Evolutionary conservation across 2,329 filamentous ascomycete species (phyloP), one percentile per base, ranked within the genome.

Genomic region (Botrytis fragariae): DNA sequence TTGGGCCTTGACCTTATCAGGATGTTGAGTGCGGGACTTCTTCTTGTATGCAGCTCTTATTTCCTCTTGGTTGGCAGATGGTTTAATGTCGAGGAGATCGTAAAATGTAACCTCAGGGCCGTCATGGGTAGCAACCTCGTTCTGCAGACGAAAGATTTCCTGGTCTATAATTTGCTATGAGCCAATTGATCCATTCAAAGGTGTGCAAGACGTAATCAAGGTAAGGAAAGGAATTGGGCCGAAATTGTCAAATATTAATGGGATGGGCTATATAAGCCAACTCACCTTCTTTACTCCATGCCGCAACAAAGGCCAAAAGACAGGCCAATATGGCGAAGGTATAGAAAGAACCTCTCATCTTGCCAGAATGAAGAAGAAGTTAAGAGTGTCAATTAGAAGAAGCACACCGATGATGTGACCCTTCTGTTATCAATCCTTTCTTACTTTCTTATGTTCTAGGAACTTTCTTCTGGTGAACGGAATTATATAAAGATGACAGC

Each of bases 21-120:
- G 96, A 83, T 99, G 96, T 65, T 98, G 86, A 71, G 89, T 86
- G 76, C 91, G 89, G 63, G 94, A 92, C 84, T 92, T 94, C 84
- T 95, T 94, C 85, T 93, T 93, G 87, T 97, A 97, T 79, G 94
- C 95, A 83, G 96, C 97, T 86, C 91, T 94, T 84, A 99, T 92
- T 75, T 97, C 93, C 76, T 97, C 94, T 77, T 93, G 91, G 78
- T 87, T 92, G 74, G 94, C 95, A 74, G 87, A 87, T 74, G 90
- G 86, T 69, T 87, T 86, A 77, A 97, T 88, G 79, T 92, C 94
- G 76, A 99, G 86, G 84, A 97, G 96, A 81, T 97, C 91, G 88
- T 99, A 99, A 84, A 99, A 99, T 78, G 93, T 96, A 74, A 93
- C 88, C 75, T 93, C 91, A 69, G 86, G 80, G 73, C 96, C 94